A percentile compares a stretch with the other conserved stretches of the same genome.
phyloP scores from a whole-genome alignment of 1,284 basidiomycete species.

The Naganishia cerealis region DNA sequence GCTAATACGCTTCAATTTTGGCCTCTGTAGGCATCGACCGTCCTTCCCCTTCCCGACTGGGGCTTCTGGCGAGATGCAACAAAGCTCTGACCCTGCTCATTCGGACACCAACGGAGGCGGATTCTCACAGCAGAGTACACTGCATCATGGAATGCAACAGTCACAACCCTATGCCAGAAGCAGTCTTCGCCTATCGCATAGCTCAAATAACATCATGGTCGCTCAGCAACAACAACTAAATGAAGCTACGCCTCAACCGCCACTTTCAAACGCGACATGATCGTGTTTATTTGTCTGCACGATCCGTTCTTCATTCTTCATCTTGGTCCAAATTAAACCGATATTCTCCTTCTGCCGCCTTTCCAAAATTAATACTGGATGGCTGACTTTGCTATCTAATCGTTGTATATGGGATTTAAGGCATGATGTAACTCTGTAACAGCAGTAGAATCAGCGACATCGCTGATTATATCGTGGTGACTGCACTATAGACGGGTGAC shows the following conservation, averaged over 20 bases:
- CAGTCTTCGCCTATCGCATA: constrained; percentile 21
- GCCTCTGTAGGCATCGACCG: constrained; percentile 43
- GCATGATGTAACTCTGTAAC: neutral
- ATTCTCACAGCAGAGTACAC: constrained; percentile 2
- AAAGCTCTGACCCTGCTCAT: neutral
- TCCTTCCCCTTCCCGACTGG: constrained; percentile 48
- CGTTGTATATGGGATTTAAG: neutral
- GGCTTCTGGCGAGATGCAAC: neutral
- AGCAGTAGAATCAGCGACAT: neutral
- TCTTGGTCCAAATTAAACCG: neutral
- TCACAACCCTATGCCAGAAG: constrained; percentile 21
- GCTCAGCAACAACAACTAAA: neutral
- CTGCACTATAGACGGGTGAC: neutral
- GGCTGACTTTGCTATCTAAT: neutral
- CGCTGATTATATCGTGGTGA: neutral
- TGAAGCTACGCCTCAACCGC: constrained; percentile 20
- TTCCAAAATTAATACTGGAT: neutral
- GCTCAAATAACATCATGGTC: neutral
- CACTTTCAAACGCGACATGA: constrained; percentile 24
- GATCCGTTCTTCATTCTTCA: neutral
- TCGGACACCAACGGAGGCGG: neutral
- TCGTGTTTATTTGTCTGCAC: neutral
- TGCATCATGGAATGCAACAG: constrained; percentile 18
- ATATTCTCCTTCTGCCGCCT: no score
- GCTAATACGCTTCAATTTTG: neutral